phyloP scores from a whole-genome alignment of 805 yeast genomes.

The Komagataella kurtzmanii region DNA sequence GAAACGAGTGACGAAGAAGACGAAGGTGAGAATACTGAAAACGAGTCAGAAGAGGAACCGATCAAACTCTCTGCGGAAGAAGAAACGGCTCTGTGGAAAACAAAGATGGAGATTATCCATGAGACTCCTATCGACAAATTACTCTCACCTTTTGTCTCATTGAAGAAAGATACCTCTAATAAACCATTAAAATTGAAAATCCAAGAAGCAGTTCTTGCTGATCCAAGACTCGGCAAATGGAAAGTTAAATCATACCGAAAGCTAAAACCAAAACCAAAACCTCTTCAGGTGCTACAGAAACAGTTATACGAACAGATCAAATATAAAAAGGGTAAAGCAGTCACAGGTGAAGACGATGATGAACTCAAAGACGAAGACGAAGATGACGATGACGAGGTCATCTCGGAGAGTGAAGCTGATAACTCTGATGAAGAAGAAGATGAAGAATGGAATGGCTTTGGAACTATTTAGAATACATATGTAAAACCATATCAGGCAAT shows the following conservation, averaged over 20 bases:
- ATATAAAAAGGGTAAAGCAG: constrained; percentile 14
- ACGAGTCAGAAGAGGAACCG: constrained; percentile 8
- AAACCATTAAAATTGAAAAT: constrained; percentile 57
- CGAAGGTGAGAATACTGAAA: constrained; percentile 16
- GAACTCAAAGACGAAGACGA: constrained; percentile 14
- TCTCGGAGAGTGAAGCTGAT: constrained; percentile 17
- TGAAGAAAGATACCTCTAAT: constrained; percentile 33
- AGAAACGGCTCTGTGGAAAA: constrained; percentile 6
- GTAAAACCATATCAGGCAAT: not conserved
- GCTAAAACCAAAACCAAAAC: constrained; percentile 7
- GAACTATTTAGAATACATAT: constrained; percentile 5
- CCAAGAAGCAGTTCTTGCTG: constrained; percentile 51
- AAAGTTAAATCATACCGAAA: constrained; percentile 24
- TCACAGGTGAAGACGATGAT: constrained; percentile 15
- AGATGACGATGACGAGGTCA: constrained; percentile 9
- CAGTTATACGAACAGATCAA: constrained; percentile 7
- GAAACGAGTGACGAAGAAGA: constrained; percentile 7
- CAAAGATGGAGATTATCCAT: constrained; percentile 19
- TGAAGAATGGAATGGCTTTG: constrained; percentile 18
- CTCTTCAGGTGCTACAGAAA: constrained; percentile 1
- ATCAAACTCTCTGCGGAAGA: constrained; percentile 5
- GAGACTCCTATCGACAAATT: constrained; percentile 40
- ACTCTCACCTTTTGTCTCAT: constrained; percentile 44
- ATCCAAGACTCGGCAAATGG: constrained; percentile 54
- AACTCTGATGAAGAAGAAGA: constrained; percentile 7